A percentile compares a stretch with the other conserved stretches of the same genome.
Conservation (phyloP, 768 basidiomycete genomes). For the Serendipita indica region DNA sequence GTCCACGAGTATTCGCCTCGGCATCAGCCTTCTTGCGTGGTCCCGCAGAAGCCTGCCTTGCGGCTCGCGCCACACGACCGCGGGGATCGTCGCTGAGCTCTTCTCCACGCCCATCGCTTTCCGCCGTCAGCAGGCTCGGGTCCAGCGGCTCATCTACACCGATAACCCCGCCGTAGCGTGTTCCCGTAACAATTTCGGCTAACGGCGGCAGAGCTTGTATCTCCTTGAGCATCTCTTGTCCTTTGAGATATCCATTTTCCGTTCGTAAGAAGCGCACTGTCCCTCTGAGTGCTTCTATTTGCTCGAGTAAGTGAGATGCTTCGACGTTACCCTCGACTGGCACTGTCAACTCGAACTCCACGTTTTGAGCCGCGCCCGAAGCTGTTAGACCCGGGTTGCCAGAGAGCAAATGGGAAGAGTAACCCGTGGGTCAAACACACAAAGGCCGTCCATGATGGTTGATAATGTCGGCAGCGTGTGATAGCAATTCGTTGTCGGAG, state of each 20-base stretch:
- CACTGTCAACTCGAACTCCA: slow-evolving; percentile 41
- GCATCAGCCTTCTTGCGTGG: slow-evolving; percentile 32
- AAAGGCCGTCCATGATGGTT: not conserved
- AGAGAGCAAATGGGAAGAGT: slow-evolving; percentile 12
- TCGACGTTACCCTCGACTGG: slow-evolving; percentile 61
- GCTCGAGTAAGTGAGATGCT: slow-evolving; percentile 75
- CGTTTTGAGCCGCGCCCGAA: slow-evolving; percentile 31
- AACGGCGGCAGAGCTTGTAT: slow-evolving; percentile 60
- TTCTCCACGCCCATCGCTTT: slow-evolving; percentile 43
- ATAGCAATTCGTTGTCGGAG: too few species aligned
- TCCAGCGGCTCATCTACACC: slow-evolving; percentile 28
- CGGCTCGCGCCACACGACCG: not conserved
- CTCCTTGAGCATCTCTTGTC: slow-evolving; percentile 75
- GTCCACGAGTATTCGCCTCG: not conserved
- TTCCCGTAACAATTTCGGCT: slow-evolving; percentile 29
- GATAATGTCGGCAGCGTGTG: slow-evolving; percentile 8
- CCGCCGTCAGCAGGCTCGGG: slow-evolving; percentile 54
- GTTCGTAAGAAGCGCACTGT: slow-evolving; percentile 85
- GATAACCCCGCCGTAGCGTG: slow-evolving; percentile 11
- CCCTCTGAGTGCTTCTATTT: slow-evolving; percentile 84
- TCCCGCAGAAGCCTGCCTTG: not conserved
- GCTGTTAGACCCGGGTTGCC: slow-evolving; percentile 19
- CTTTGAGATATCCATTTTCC: slow-evolving; percentile 88
- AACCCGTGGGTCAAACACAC: not conserved
- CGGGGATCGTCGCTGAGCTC: slow-evolving; percentile 25